Evolutionary conservation across 139 green algal species (phyloP).

Genomic region (Coccomyxa sp.): DNA sequence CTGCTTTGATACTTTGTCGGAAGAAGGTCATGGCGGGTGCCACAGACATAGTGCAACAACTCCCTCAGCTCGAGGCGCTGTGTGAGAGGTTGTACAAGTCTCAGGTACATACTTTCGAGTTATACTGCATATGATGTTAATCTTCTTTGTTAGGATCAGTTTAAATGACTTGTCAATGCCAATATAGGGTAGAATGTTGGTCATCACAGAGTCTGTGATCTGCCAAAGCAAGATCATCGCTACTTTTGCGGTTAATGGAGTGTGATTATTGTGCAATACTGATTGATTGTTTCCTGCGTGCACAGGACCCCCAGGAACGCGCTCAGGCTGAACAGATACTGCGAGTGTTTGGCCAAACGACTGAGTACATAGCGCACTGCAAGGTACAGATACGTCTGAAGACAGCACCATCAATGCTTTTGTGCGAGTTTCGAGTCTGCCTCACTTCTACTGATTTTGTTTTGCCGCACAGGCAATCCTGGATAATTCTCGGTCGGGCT

Average conservation of each 20-base stretch:
- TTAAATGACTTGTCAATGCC: no score
- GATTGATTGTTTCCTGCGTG: background rate
- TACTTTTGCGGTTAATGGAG: no score
- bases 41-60: slow-evolving; percentile 36
- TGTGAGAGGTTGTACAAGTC: slow-evolving; percentile 83
- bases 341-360: slow-evolving; percentile 73
- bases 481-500: slow-evolving; percentile 81
- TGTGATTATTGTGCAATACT: background rate
- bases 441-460: background rate
- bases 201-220: background rate
- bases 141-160: no score
- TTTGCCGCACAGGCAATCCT: slow-evolving; percentile 71
- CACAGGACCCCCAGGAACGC: slow-evolving; percentile 75
- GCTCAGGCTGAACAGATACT: slow-evolving; percentile 81
- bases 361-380: slow-evolving; percentile 88
- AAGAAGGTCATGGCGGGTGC: background rate
- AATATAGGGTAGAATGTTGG: background rate
- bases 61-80: slow-evolving; percentile 86
- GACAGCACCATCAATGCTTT: no score
- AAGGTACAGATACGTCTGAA: slow-evolving; percentile 41
- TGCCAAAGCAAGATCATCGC: background rate
- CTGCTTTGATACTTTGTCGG: no score
- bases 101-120: slow-evolving; percentile 28
- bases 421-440: no score
- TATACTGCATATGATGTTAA: no score